Evolutionary conservation across 208 protist genomes (phyloP), one percentile per base, ranked within the genome.

Genomic region (Tritrichomonas foetus): DNA sequence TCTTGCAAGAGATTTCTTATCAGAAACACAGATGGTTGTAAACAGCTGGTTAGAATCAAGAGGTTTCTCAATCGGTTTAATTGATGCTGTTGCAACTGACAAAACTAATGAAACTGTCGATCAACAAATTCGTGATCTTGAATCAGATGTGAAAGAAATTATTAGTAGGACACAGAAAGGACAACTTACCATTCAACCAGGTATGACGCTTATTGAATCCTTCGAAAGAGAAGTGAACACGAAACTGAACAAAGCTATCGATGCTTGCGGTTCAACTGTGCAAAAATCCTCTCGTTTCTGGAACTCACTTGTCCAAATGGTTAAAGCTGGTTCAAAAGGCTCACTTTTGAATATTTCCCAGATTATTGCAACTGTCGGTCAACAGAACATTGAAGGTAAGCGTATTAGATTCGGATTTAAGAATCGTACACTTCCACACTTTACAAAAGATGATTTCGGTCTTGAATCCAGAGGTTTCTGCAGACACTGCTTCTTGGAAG

Each of bases 311-410:
- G 98, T 98, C 94, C 95, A 96, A 53, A 99, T 99, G 98, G 98
- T 98, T 53, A 96, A 97, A 47, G 97, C 98, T 0, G 99, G 99
- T 72, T 99, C 98, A 69, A 99, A 99, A 95, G 99, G 99, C 53
- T 97, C 96, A 11, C 96, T 97, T 93, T 97, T 99, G 75, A 99
- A 99, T 96, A 99, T 99, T 94, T 98, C 98, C 49, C 99, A 99
- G 97, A 97, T 99, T 95, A 98, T 99, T 80, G 98, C 98, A 1
- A 99, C 98, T 95, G 98, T 99, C 27, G 99, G 99, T 22, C 99
- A 99, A 96, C 99, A 99, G 95, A 99, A 99, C 96, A 98, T 99
- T 53, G 98, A 99, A 92, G 99, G 98, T 74, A 97, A 98, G 95
- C 98, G 99, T 92, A 99, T 99, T 94, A 97, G 98, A 13, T 99